A percentile compares a stretch with the other conserved stretches of the same genome.
Conservation (phyloP, 805 yeast genomes). For the Candida michaelii region DNA sequence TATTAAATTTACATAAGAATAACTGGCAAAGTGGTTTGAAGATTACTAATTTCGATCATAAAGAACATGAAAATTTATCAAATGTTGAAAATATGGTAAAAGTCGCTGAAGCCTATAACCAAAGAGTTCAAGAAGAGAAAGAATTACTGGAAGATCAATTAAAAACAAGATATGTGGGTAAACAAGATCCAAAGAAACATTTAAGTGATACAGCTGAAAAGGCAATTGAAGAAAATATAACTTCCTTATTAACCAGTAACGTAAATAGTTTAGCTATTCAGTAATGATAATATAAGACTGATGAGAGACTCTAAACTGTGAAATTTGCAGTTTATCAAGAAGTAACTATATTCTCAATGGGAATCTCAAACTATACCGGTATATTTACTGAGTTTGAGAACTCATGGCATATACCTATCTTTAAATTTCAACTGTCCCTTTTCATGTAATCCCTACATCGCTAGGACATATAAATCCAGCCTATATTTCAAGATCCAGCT, state of each 20-base stretch:
- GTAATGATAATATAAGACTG: constrained; percentile 27
- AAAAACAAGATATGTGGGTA: constrained; percentile 95
- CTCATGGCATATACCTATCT: too few relatives aligned
- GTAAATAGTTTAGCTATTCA: constrained; percentile 89
- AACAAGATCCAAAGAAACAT: constrained; percentile 98
- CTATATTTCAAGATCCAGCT: background rate
- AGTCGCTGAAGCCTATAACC: constrained; percentile 85
- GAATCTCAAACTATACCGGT: too few relatives aligned
- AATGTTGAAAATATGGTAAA: constrained; percentile 79
- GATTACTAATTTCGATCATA: constrained; percentile 71
- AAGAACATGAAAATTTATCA: constrained; percentile 72
- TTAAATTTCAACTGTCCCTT: too few relatives aligned
- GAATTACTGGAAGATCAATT: constrained; percentile 84
- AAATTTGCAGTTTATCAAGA: background rate
- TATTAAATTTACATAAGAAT: constrained; percentile 88
- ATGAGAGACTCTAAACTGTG: background rate
- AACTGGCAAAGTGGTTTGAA: constrained; percentile 94
- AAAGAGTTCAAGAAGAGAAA: constrained; percentile 89
- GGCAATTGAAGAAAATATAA: constrained; percentile 86
- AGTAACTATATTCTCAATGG: background rate
- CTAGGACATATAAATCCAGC: background rate
- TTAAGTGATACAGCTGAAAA: constrained; percentile 83
- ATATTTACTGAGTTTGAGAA: too few relatives aligned
- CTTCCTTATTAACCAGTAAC: constrained; percentile 81
- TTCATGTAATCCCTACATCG: too few relatives aligned